Evolutionary conservation across 2,329 filamentous ascomycete species (phyloP).

Genomic region (Penicillium aurantiogriseum): DNA sequence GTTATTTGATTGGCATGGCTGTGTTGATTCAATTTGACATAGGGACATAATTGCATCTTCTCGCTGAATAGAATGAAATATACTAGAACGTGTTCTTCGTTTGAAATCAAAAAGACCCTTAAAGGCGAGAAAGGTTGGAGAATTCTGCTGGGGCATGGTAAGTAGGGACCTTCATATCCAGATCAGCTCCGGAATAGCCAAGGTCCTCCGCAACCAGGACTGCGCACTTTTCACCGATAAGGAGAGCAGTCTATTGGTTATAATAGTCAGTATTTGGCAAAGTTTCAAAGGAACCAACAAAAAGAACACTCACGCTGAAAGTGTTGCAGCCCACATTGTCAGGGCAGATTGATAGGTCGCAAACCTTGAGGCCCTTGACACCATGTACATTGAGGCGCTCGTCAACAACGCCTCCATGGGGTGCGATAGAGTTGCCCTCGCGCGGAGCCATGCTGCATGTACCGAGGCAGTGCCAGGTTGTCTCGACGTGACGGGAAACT

Average conservation of each 20-base stretch:
- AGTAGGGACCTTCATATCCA: conserved; percentile 73
- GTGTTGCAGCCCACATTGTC: conserved; percentile 74
- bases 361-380: conserved; percentile 73
- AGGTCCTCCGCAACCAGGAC: conserved; percentile 70
- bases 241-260: conserved; percentile 60
- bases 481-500: conserved; percentile 71
- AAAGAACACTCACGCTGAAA: conserved; percentile 42
- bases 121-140: conserved; percentile 33
- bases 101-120: neutral
- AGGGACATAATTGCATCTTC: neutral
- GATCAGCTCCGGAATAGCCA: conserved; percentile 67
- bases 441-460: conserved; percentile 76
- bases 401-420: conserved; percentile 70
- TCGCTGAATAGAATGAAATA: neutral
- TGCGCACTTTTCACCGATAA: conserved; percentile 74
- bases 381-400: conserved; percentile 76
- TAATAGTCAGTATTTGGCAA: neutral
- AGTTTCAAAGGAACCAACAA: neutral
- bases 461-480: conserved; percentile 67
- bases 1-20: too few relatives aligned
- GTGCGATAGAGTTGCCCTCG: conserved; percentile 76
- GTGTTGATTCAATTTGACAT: neutral
- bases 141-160: conserved; percentile 55
- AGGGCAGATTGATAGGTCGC: conserved; percentile 72
- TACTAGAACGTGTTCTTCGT: neutral